phyloP scores from a whole-genome alignment of 257 asterid species.

The Apocynum venetum region DNA sequence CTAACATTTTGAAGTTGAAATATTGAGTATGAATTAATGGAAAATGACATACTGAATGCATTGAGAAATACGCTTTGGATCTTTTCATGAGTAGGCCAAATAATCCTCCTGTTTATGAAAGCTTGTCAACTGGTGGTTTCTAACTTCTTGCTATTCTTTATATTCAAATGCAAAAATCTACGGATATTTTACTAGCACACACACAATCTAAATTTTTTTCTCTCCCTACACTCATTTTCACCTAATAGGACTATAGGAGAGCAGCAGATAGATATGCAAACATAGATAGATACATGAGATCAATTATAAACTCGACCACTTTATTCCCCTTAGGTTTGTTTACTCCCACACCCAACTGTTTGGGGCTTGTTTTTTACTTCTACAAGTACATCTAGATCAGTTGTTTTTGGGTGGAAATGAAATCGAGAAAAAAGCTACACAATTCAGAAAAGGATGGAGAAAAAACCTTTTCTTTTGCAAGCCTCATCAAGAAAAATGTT shows the following conservation, averaged over 20 bases:
- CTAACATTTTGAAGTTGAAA: neutral
- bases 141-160: neutral
- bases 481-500: neutral
- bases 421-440: neutral
- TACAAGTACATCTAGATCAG: neutral
- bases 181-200: too few relatives aligned
- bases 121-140: neutral
- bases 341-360: neutral
- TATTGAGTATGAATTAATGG: neutral
- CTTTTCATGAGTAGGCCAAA: neutral
- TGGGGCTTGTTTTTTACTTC: neutral
- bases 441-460: neutral
- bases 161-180: neutral
- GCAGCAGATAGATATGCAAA: neutral
- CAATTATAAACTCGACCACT: neutral
- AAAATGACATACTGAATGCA: neutral
- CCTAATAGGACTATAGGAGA: neutral
- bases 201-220: too few relatives aligned
- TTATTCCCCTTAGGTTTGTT: neutral
- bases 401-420: neutral
- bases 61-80: neutral
- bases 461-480: neutral
- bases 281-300: neutral
- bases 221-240: neutral
- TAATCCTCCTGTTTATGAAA: neutral